Conservation (phyloP, 805 yeast species). For the Wickerhamiella spandovensis region DNA sequence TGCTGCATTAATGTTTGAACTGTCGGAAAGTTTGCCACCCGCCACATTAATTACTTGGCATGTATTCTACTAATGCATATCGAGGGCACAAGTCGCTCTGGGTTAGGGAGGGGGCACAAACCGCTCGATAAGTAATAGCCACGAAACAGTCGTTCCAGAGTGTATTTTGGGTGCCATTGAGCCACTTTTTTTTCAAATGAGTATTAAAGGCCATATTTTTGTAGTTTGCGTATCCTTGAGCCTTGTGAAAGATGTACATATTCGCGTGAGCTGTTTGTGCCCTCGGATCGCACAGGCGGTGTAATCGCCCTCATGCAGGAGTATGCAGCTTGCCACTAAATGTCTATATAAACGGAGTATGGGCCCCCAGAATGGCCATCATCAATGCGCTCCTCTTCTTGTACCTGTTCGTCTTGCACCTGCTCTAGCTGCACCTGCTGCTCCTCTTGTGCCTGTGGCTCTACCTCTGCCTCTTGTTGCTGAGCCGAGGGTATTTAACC, state of each 20-base stretch:
- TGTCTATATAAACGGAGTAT: not conserved
- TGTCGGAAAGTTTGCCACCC: too few relatives aligned
- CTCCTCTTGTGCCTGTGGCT: not conserved
- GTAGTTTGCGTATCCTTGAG: too few relatives aligned
- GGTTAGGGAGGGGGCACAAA: not conserved
- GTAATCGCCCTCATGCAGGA: too few relatives aligned
- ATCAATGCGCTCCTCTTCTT: not conserved
- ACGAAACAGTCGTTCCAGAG: too few relatives aligned
- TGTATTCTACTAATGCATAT: too few relatives aligned
- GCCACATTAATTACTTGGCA: not conserved
- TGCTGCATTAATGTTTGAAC: too few relatives aligned
- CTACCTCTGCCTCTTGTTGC: not conserved
- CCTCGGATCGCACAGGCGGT: not conserved
- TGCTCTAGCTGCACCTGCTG: not conserved
- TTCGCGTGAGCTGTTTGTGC: not conserved
- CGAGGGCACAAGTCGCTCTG: not conserved
- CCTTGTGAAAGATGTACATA: too few relatives aligned
- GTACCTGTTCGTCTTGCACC: not conserved
- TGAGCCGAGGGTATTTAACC: too few relatives aligned
- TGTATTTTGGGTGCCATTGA: too few relatives aligned
- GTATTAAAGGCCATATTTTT: too few relatives aligned
- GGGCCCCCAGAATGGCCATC: not conserved
- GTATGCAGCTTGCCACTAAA: not conserved
- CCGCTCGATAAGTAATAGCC: too few relatives aligned
- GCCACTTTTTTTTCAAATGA: too few relatives aligned